These are phyloP conservation scores for Dioscorea alata DNA, from an alignment of 106 monocot species.

Conservation along the genomic window DNA sequence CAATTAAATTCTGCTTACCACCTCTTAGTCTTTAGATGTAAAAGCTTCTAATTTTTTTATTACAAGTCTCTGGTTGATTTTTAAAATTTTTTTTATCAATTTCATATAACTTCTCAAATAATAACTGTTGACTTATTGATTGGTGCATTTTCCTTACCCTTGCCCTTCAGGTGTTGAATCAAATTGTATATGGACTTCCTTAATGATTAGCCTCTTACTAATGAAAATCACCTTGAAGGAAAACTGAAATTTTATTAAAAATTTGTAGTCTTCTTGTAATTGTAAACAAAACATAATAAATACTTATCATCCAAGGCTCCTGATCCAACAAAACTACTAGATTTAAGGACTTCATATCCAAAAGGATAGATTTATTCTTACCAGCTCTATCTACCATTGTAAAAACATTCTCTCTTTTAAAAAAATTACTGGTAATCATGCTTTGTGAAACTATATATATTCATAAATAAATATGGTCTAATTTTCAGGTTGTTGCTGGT, in stretches of 20 bases:
- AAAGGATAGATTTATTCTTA: too few species aligned
- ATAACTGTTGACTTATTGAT: too few species aligned
- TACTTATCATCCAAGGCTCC: too few species aligned
- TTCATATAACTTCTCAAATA: background rate
- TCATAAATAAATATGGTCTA: background rate
- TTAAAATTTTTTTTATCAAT: background rate
- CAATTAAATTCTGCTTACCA: background rate
- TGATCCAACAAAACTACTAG: too few species aligned
- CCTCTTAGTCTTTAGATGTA: background rate
- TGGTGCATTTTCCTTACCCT: background rate
- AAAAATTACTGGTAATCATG: too few species aligned
- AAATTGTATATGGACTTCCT: conserved; percentile 87
- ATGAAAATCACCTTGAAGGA: too few species aligned
- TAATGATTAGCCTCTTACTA: background rate
- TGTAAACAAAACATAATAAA: too few species aligned
- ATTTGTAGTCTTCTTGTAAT: too few species aligned
- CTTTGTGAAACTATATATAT: background rate
- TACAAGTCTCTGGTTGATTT: background rate
- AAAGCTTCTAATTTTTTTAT: background rate
- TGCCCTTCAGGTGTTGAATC: conserved; percentile 75
- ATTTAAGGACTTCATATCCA: too few species aligned
- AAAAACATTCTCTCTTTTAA: too few species aligned
- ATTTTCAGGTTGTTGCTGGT: conserved; percentile 42
- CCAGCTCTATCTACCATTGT: too few species aligned
- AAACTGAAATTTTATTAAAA: too few species aligned